These are phyloP conservation scores for Naganishia liquefaciens DNA, from an alignment of 1,284 basidiomycete genomes.

Conservation along the genomic window DNA sequence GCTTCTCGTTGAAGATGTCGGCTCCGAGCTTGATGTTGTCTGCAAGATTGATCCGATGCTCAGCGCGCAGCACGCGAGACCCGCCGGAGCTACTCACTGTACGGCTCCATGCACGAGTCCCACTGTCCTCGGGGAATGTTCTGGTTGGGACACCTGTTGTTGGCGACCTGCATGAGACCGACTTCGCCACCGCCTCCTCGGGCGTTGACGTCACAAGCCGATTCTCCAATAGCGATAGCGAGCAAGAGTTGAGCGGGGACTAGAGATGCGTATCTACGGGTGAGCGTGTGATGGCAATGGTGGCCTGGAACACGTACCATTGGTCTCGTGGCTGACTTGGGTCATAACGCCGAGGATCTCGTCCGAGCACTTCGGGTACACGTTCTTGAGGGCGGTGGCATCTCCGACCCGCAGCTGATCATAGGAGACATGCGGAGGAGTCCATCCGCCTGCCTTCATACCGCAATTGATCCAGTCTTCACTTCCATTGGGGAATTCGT, in stretches of 20 bases:
- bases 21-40: constrained; percentile 55
- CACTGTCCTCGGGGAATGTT: constrained; percentile 7
- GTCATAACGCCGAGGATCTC: constrained; percentile 28
- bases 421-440: constrained; percentile 56
- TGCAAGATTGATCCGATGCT: not conserved
- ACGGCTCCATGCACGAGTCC: constrained; percentile 2
- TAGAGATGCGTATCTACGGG: constrained; percentile 38
- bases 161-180: constrained; percentile 78
- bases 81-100: not conserved
- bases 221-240: constrained; percentile 80
- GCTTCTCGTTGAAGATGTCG: constrained; percentile 61
- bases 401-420: constrained; percentile 52
- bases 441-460: constrained; percentile 52
- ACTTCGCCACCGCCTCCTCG: constrained; percentile 77
- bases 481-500: constrained; percentile 68
- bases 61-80: not conserved
- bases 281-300: constrained; percentile 1
- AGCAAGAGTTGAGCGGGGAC: constrained; percentile 74
- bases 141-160: constrained; percentile 44
- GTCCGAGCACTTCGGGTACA: constrained; percentile 16
- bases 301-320: not conserved
- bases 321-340: constrained; percentile 35
- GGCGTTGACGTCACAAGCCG: constrained; percentile 67
- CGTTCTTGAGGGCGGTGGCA: not conserved
- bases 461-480: constrained; percentile 80